A percentile compares a stretch with the other conserved stretches of the same genome.
Evolutionary conservation across 305 asterid genomes (phyloP).

Genomic region (Stenogyne calaminthoides): DNA sequence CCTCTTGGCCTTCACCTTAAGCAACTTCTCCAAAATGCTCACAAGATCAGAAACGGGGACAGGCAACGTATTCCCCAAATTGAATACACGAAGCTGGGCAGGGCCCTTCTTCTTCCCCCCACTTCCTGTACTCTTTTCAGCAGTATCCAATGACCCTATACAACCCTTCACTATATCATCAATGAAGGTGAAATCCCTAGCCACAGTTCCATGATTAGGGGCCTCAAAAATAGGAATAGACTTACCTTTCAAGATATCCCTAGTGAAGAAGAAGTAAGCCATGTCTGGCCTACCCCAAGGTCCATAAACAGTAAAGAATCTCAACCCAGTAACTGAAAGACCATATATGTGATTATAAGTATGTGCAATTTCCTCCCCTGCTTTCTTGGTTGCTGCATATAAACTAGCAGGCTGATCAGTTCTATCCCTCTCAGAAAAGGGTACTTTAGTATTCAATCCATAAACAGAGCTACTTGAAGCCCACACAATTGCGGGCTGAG

Average conservation of each 20-base stretch:
- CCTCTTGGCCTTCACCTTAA: conserved; percentile 62
- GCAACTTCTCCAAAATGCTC: conserved; percentile 67
- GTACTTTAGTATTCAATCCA: conserved; percentile 63
- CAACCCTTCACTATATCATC: conserved; percentile 75
- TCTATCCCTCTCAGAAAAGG: conserved; percentile 60
- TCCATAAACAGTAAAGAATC: conserved; percentile 75
- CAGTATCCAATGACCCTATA: conserved; percentile 63
- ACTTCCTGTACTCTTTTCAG: conserved; percentile 72
- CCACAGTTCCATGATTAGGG: conserved; percentile 57
- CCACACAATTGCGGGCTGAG: conserved; percentile 79
- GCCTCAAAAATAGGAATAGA: conserved; percentile 60
- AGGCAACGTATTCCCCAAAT: conserved; percentile 72
- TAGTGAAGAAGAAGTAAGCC: conserved; percentile 70
- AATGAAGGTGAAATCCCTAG: conserved; percentile 72
- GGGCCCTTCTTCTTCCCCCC: conserved; percentile 75
- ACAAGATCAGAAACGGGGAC: conserved; percentile 68
- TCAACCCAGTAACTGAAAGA: conserved; percentile 61
- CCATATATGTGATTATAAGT: conserved; percentile 70
- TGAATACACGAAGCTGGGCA: conserved; percentile 60
- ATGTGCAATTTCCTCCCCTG: conserved; percentile 71
- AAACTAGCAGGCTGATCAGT: conserved; percentile 71
- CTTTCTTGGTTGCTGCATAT: conserved; percentile 71
- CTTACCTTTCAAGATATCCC: conserved; percentile 64
- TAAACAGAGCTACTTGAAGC: conserved; percentile 74
- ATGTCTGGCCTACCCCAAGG: conserved; percentile 84